A percentile compares a stretch with the other conserved stretches of the same genome.
phyloP scores from a whole-genome alignment of 306 rosid genomes.

The Cicer chorassanicum region DNA sequence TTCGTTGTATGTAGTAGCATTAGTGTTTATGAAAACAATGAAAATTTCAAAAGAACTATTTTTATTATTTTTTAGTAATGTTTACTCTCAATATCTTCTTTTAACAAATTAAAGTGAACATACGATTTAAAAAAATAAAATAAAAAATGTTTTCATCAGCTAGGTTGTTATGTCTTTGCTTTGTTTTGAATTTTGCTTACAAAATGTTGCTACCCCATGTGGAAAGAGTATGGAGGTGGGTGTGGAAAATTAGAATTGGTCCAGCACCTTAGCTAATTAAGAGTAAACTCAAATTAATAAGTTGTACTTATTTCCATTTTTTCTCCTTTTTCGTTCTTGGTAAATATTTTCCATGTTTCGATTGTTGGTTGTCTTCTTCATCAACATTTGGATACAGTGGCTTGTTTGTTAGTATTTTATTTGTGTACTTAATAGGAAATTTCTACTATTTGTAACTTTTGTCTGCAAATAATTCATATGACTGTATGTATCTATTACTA shows the following conservation, averaged over 20 bases:
- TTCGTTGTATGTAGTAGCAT: no score
- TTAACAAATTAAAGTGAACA: no score
- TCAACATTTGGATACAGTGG: background rate
- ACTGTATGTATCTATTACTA: background rate
- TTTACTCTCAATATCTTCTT: no score
- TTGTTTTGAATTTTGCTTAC: conserved; percentile 23
- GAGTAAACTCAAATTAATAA: conserved; percentile 28
- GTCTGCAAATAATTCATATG: no score
- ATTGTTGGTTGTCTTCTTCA: background rate
- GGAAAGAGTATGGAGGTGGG: conserved; percentile 23
- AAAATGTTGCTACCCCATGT: conserved; percentile 26
- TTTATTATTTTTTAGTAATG: no score
- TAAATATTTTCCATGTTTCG: background rate
- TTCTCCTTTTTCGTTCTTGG: background rate
- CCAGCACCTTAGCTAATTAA: background rate
- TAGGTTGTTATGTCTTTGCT: conserved; percentile 19
- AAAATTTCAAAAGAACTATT: no score
- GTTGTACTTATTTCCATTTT: background rate
- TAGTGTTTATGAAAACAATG: no score
- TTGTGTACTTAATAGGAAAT: background rate
- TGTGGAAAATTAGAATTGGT: conserved; percentile 27
- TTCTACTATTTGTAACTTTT: conserved; percentile 7
- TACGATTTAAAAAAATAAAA: no score
- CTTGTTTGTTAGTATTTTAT: background rate
- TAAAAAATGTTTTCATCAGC: no score